phyloP scores from a whole-genome alignment of 1,139 yeast genomes.

The Nakaseomyces bracarensis region DNA sequence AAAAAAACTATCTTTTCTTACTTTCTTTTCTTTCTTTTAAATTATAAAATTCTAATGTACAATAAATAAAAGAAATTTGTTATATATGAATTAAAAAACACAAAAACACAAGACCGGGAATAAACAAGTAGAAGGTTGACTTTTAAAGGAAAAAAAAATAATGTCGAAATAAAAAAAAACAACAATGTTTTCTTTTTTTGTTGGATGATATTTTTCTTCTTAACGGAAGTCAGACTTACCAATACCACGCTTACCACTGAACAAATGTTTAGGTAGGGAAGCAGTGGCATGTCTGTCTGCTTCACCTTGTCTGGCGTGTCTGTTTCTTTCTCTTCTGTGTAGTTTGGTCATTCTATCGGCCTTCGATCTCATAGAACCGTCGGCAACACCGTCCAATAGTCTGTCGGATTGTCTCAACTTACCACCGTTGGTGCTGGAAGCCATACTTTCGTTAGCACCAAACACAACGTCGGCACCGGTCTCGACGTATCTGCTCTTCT shows the following conservation, averaged over 20 bases:
- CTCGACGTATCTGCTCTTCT: slow-evolving; percentile 38
- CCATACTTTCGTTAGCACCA: slow-evolving; percentile 35
- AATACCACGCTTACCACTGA: slow-evolving; percentile 91
- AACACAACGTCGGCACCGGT: slow-evolving; percentile 71
- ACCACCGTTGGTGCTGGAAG: slow-evolving; percentile 30
- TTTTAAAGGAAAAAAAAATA: no score
- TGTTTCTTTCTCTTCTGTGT: slow-evolving; percentile 90
- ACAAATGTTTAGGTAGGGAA: slow-evolving; percentile 85
- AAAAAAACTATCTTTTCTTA: no score
- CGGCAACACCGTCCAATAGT: slow-evolving; percentile 76
- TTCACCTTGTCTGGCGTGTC: slow-evolving; percentile 90
- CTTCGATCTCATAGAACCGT: slow-evolving; percentile 72
- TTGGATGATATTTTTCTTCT: not conserved
- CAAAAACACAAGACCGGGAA: no score
- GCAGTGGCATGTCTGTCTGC: slow-evolving; percentile 87
- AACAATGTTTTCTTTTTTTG: not conserved
- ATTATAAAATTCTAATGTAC: no score
- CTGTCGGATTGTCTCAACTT: slow-evolving; percentile 66
- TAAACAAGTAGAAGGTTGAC: no score
- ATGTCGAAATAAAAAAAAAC: not conserved
- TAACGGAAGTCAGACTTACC: slow-evolving; percentile 66
- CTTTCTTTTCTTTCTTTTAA: no score
- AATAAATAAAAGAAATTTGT: no score
- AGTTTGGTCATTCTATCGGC: slow-evolving; percentile 83
- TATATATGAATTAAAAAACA: no score